Evolutionary conservation across 108 stramenopile genomes (phyloP), one percentile per base, ranked within the genome.

Genomic region (Stephanodiscus minutulus): DNA sequence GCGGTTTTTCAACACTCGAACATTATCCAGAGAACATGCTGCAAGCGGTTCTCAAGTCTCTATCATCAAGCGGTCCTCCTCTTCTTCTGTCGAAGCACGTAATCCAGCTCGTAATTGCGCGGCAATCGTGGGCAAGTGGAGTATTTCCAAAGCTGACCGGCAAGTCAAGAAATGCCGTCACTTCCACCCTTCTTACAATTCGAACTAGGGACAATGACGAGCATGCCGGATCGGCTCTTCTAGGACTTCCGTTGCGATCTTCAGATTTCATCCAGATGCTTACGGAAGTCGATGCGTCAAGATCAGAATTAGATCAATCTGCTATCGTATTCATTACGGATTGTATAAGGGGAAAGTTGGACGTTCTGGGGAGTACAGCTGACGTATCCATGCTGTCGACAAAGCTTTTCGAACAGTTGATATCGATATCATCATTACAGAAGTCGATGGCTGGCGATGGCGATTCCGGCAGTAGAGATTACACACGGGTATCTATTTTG

Each of bases 11-110:
- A 10, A 53, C 79, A 25, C 36, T 92, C 6, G 68, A 85, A 9
- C 87, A 88, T 25, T 95, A 91, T 55, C 94, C 94, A 9, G 66
- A 68, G 54, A 83, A 74, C 29, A 95, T 95, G 94, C 13, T 72
- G 27, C 18, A 64, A 15, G 66, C 76, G 17, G 82, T 91, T 57
- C 49, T 86, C 18, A 61, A 77, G 18, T 64, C 89, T 36, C 63
- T 91, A 3, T 54, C 41, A 11, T 41, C 62, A 24, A 52, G 37
- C 43, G 28, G 33, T 12, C 28, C 74, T 10, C 28, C 60, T 22
- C 50, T 68, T 18, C 27, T 48, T 48, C 15, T 88, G 28, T 70
- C 72, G 37, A 66, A 66, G 35, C 29, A 72, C 17, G 61, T 90
- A 0, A 62, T 77, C 28, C 65, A 75, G 21, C 58, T 79, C 5